Conservation (phyloP, 768 basidiomycete species). For the Phylloporus arenicola region DNA sequence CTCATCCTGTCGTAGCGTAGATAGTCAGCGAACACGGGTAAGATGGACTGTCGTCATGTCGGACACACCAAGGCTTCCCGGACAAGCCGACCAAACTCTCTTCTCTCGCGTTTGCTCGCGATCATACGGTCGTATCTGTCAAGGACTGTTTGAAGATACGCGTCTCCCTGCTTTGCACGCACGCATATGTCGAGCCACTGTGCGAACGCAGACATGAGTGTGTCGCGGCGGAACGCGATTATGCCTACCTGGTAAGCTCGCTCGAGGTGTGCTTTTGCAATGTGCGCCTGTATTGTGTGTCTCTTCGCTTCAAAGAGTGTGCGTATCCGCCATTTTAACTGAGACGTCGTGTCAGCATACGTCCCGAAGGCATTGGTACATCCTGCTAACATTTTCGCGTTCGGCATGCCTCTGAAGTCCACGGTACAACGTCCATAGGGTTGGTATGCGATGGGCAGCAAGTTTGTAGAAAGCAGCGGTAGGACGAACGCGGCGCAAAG, state of each 20-base stretch:
- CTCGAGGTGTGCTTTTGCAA: slow-evolving; percentile 42
- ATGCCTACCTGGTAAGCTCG: slow-evolving; percentile 53
- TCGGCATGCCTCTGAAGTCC: slow-evolving; percentile 55
- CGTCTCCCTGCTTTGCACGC: slow-evolving; percentile 50
- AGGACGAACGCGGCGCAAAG: slow-evolving; percentile 55
- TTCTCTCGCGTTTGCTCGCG: slow-evolving; percentile 43
- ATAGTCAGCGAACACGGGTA: not conserved
- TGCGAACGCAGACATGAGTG: not conserved
- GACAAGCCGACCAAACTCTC: slow-evolving; percentile 41
- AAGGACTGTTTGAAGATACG: slow-evolving; percentile 41
- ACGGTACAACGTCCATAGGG: slow-evolving; percentile 72
- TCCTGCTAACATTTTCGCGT: slow-evolving; percentile 45
- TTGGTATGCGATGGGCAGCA: slow-evolving; percentile 68
- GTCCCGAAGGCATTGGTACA: not conserved
- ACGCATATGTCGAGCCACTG: slow-evolving; percentile 56
- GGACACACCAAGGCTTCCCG: slow-evolving; percentile 48
- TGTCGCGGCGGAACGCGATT: not conserved
- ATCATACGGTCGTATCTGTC: slow-evolving; percentile 57
- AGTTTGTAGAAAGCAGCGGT: slow-evolving; percentile 64
- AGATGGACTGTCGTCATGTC: not conserved
- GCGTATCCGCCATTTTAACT: slow-evolving; percentile 58
- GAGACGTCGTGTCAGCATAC: not conserved
- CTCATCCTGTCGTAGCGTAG: slow-evolving; percentile 45
- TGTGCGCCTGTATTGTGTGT: slow-evolving; percentile 48
- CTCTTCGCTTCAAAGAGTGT: slow-evolving; percentile 49